Evolutionary conservation across 257 asterid species (phyloP).

Genomic region (Nicotiana benthamiana): DNA sequence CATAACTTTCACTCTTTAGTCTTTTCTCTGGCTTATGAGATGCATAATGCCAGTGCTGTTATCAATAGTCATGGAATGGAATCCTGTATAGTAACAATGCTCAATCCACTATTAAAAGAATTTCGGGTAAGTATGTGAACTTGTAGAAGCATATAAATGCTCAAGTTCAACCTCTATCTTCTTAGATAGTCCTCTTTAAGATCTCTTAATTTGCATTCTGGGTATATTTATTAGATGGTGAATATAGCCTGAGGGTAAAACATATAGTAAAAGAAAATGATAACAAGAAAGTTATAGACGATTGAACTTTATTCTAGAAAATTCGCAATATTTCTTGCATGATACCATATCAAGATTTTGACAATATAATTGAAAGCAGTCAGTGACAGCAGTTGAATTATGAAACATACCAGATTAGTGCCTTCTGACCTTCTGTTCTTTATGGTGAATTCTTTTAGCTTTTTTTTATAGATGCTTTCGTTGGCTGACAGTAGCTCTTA

Average conservation of each 20-base stretch:
- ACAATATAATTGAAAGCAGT: not conserved
- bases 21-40: constrained; percentile 60
- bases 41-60: constrained; percentile 95
- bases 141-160: not conserved
- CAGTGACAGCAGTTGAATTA: not conserved
- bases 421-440: not conserved
- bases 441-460: no score
- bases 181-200: no score
- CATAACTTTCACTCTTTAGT: not conserved
- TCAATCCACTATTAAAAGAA: constrained; percentile 76
- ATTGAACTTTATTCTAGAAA: no score
- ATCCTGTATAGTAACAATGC: constrained; percentile 85
- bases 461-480: not conserved
- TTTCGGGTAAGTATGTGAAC: constrained; percentile 48
- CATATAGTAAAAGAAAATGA: no score
- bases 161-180: no score
- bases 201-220: no score
- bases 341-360: no score
- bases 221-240: no score
- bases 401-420: not conserved
- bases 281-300: no score
- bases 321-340: no score
- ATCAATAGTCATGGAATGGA: constrained; percentile 99
- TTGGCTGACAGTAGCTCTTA: not conserved
- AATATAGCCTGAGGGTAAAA: no score